phyloP scores from a whole-genome alignment of 371 early-diverging fungal genomes.

The Mucor sp. region DNA sequence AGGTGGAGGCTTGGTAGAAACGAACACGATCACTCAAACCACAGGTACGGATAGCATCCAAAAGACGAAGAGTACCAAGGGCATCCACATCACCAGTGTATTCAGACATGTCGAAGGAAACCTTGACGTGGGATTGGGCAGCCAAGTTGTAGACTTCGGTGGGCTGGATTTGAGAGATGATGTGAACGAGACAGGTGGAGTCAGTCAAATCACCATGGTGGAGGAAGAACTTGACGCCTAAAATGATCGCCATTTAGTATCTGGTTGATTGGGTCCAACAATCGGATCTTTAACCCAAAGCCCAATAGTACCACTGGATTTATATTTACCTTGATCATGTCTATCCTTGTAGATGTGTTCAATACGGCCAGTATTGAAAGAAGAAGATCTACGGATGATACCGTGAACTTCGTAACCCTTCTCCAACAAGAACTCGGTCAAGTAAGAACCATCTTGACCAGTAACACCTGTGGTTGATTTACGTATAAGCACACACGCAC shows the following conservation, averaged over 20 bases:
- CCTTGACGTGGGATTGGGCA: constrained; percentile 84
- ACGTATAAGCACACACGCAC: background rate
- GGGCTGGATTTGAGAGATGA: constrained; percentile 77
- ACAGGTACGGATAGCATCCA: constrained; percentile 83
- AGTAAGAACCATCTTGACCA: constrained; percentile 86
- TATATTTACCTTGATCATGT: constrained; percentile 58
- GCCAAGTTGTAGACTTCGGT: constrained; percentile 84
- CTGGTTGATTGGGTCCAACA: background rate
- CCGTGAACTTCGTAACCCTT: constrained; percentile 88
- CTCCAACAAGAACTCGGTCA: constrained; percentile 72
- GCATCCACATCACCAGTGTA: constrained; percentile 90
- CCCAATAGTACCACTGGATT: background rate
- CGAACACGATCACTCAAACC: constrained; percentile 70
- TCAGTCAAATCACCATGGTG: constrained; percentile 90
- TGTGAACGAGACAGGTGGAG: constrained; percentile 79
- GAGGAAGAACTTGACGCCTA: constrained; percentile 75
- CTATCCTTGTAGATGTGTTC: constrained; percentile 80
- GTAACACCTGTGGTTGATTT: constrained; percentile 62
- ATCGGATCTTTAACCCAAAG: constrained; percentile 1
- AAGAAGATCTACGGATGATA: constrained; percentile 81
- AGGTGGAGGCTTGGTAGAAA: constrained; percentile 88
- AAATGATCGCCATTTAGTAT: background rate
- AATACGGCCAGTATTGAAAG: constrained; percentile 85
- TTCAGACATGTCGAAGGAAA: constrained; percentile 89
- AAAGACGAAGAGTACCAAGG: constrained; percentile 77